Evolutionary conservation across 2,329 filamentous ascomycete genomes (phyloP).

Genomic region (Nemania serpens): DNA sequence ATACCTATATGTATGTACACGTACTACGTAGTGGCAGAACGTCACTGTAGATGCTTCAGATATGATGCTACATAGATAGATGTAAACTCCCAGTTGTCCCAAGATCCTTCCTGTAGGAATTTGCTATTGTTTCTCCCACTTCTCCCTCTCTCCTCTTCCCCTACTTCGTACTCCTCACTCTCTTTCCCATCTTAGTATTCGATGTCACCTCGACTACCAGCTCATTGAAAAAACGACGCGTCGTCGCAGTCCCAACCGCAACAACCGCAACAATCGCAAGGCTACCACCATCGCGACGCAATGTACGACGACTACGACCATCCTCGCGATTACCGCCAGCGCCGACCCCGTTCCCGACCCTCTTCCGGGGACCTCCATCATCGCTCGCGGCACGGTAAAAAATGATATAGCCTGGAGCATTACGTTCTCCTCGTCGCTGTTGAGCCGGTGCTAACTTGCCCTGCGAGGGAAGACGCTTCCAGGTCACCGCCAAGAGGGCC

Average conservation of each 20-base stretch:
- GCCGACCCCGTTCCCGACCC: constrained; percentile 39
- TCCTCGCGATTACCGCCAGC: constrained; percentile 33
- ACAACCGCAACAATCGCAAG: background rate
- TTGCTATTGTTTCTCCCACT: no score
- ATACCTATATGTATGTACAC: no score
- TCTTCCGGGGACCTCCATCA: constrained; percentile 39
- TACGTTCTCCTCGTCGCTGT: constrained; percentile 32
- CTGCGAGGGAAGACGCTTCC: constrained; percentile 43
- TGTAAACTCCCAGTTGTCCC: no score
- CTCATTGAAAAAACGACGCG: background rate
- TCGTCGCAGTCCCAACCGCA: background rate
- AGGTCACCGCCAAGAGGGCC: constrained; percentile 37
- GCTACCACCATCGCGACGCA: background rate
- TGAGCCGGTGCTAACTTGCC: constrained; percentile 43
- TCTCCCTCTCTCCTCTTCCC: no score
- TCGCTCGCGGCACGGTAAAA: constrained; percentile 45
- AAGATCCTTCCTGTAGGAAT: no score
- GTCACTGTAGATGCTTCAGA: no score
- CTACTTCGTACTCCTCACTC: background rate
- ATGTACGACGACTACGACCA: constrained; percentile 44
- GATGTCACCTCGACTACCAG: background rate
- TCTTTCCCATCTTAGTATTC: background rate
- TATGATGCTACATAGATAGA: no score
- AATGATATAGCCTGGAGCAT: constrained; percentile 41
- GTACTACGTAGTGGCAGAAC: no score